A percentile compares a stretch with the other conserved stretches of the same genome.
Conservation (phyloP, 768 basidiomycete species). For the Cubamyces lactineus region DNA sequence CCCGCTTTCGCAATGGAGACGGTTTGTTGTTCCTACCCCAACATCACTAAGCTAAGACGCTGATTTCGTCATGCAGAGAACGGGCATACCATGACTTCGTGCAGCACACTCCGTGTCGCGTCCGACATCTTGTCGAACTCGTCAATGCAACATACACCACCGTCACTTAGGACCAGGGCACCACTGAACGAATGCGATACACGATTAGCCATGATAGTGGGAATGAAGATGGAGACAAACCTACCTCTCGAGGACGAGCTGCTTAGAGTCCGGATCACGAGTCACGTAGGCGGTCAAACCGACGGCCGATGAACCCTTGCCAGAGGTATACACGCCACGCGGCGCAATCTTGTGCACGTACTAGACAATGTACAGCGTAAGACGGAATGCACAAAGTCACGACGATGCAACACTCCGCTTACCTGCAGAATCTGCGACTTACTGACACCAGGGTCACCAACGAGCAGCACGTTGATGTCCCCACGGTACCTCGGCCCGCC, state of each 20-base stretch:
- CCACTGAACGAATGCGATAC: slow-evolving; percentile 54
- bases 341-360: slow-evolving; percentile 99
- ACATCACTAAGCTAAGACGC: background rate
- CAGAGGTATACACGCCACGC: slow-evolving; percentile 95
- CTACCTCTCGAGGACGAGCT: slow-evolving; percentile 94
- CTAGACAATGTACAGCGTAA: slow-evolving; percentile 43
- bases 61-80: background rate
- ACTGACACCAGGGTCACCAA: slow-evolving; percentile 96
- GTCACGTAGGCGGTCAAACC: slow-evolving; percentile 99
- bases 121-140: slow-evolving; percentile 99
- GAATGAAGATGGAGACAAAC: background rate
- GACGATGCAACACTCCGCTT: background rate
- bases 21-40: slow-evolving; percentile 92
- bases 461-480: slow-evolving; percentile 96
- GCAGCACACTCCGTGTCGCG: slow-evolving; percentile 93
- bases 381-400: background rate
- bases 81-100: slow-evolving; percentile 90
- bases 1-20: slow-evolving; percentile 99
- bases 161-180: slow-evolving; percentile 91
- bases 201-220: background rate
- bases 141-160: slow-evolving; percentile 98
- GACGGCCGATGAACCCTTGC: slow-evolving; percentile 97
- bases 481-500: slow-evolving; percentile 97
- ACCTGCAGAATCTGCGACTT: slow-evolving; percentile 94
- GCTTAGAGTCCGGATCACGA: slow-evolving; percentile 96